phyloP scores from a whole-genome alignment of 352 stramenopile genomes.

The Pythium guiyangense region DNA sequence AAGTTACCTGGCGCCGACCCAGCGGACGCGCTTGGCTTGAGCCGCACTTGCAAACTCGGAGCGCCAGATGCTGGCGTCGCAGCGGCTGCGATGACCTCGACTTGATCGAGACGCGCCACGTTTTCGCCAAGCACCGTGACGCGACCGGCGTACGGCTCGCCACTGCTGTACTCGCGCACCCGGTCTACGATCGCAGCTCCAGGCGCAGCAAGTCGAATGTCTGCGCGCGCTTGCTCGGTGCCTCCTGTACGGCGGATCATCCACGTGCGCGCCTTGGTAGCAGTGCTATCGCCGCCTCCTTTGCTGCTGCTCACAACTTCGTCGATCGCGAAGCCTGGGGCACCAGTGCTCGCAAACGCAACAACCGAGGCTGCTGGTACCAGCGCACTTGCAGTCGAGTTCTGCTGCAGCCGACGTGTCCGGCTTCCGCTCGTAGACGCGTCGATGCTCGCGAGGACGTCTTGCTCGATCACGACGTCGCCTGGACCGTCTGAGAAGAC shows the following conservation, averaged over 20 bases:
- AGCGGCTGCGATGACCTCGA: background rate
- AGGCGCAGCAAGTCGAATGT: background rate
- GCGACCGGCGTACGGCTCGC: background rate
- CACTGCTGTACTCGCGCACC: background rate
- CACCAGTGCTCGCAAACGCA: background rate
- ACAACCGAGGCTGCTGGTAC: background rate
- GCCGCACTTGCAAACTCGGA: slow-evolving; percentile 1
- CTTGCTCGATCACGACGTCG: slow-evolving; percentile 2
- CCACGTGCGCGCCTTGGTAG: background rate
- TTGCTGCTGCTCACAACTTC: background rate
- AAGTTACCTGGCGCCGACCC: background rate
- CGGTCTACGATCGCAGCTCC: background rate
- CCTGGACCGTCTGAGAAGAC: slow-evolving; percentile 2
- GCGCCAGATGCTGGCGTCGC: background rate
- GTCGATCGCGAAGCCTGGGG: background rate
- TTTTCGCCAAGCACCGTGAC: background rate
- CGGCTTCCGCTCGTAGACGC: background rate
- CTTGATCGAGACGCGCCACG: too few species aligned
- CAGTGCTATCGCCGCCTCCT: background rate
- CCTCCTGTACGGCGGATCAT: slow-evolving; percentile 2
- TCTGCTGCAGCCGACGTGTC: background rate
- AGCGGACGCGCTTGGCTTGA: background rate
- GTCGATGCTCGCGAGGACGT: background rate
- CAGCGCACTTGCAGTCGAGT: background rate
- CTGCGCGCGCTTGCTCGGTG: background rate